A percentile compares a stretch with the other conserved stretches of the same genome.
These are phyloP conservation scores for Plenodomus biglobosus DNA, from an alignment of 2,329 filamentous ascomycete genomes.

Conservation along the genomic window DNA sequence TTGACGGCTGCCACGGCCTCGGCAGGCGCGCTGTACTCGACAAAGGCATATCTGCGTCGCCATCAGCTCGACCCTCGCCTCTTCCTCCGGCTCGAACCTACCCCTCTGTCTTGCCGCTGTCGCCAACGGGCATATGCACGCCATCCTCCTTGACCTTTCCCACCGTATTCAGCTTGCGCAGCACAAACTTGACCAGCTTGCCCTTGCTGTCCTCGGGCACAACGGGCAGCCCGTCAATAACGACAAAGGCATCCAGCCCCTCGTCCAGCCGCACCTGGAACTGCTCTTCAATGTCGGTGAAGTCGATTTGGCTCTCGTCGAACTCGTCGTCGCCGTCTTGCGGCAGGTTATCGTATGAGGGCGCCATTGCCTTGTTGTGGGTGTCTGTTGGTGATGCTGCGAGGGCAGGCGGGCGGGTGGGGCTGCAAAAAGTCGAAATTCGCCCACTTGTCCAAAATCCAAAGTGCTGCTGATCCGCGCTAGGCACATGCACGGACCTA, in stretches of 20 bases:
- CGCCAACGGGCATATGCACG: constrained; percentile 91
- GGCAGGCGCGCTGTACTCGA: constrained; percentile 88
- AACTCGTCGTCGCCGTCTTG: constrained; percentile 79
- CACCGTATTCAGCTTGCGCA: constrained; percentile 86
- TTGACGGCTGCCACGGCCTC: constrained; percentile 90
- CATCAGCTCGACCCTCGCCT: constrained; percentile 17
- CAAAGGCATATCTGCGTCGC: constrained; percentile 79
- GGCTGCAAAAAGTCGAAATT: neutral
- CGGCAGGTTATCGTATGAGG: constrained; percentile 86
- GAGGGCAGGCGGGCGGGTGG: neutral
- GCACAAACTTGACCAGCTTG: constrained; percentile 93
- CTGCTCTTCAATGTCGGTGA: constrained; percentile 89
- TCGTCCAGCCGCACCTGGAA: constrained; percentile 96
- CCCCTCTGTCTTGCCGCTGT: constrained; percentile 83
- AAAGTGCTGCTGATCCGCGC: constrained; percentile 23
- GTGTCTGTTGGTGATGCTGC: constrained; percentile 13
- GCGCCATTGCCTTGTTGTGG: constrained; percentile 72
- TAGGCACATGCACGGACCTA: neutral
- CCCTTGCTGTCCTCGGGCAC: constrained; percentile 89
- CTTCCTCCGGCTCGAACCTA: constrained; percentile 49
- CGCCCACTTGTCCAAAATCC: constrained; percentile 24
- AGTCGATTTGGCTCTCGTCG: constrained; percentile 91
- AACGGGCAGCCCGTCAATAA: constrained; percentile 88
- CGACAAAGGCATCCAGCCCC: constrained; percentile 93
- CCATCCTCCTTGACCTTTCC: constrained; percentile 84